Evolutionary conservation across 768 basidiomycete species (phyloP).

Genomic region (Leccinum arenicola): DNA sequence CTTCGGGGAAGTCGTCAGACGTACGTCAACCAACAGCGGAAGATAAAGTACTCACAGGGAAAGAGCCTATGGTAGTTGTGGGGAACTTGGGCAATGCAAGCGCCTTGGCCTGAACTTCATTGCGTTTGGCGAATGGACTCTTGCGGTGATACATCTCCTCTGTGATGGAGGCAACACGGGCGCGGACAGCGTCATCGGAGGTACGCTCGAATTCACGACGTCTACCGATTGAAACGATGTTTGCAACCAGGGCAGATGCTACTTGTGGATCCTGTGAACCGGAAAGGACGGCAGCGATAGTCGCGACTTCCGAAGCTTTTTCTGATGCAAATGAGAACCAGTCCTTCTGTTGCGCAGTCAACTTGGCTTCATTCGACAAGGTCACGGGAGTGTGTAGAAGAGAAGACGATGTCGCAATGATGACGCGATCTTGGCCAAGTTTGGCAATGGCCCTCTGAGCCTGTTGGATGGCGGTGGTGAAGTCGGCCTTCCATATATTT

Average conservation of each 20-base stretch:
- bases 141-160: constrained; percentile 82
- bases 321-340: constrained; percentile 99
- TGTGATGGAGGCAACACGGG: constrained; percentile 91
- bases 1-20: constrained; percentile 34
- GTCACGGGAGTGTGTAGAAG: constrained; percentile 98
- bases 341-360: constrained; percentile 85
- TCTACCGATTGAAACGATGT: constrained; percentile 86
- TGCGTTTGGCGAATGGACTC: constrained; percentile 83
- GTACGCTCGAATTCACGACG: constrained; percentile 92
- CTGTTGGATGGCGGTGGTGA: constrained; percentile 74
- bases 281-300: constrained; percentile 80
- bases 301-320: constrained; percentile 89
- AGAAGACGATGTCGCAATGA: constrained; percentile 94
- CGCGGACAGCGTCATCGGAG: constrained; percentile 93
- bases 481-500: constrained; percentile 99
- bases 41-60: constrained; percentile 61
- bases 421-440: constrained; percentile 85
- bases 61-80: constrained; percentile 97
- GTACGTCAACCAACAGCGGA: neutral
- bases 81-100: constrained; percentile 95
- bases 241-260: constrained; percentile 77
- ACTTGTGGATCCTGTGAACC: constrained; percentile 77
- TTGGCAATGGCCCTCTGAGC: constrained; percentile 81
- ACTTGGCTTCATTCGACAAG: constrained; percentile 86
- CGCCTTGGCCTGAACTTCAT: constrained; percentile 84